Percentiles rank a stretch among this genome's conserved stretches.
These are phyloP conservation scores for Eleusine coracana DNA, from an alignment of 176 grass and related monocot species.

Conservation along the genomic window DNA sequence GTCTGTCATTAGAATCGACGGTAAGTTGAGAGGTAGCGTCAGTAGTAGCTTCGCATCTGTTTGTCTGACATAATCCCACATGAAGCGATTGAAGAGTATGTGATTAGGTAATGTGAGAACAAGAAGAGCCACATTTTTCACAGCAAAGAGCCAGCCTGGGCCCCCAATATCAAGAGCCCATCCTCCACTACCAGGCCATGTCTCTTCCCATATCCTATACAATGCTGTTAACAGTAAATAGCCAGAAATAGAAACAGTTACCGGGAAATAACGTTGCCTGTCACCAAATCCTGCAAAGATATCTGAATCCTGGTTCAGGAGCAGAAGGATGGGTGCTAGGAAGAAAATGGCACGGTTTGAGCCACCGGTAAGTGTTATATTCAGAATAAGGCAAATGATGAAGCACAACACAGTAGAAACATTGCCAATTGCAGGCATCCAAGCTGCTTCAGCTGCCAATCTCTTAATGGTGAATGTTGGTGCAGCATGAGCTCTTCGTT, in stretches of 20 bases:
- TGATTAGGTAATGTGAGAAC: slow-evolving; percentile 90
- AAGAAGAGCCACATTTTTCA: slow-evolving; percentile 85
- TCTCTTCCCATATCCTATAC: slow-evolving; percentile 89
- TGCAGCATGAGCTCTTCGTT: slow-evolving; percentile 72
- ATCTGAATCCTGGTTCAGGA: slow-evolving; percentile 97
- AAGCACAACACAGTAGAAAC: slow-evolving; percentile 85
- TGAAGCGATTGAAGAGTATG: slow-evolving; percentile 97
- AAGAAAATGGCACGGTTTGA: slow-evolving; percentile 97
- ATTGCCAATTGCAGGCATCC: slow-evolving; percentile 98
- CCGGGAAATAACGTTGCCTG: slow-evolving; percentile 94
- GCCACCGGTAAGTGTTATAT: slow-evolving; percentile 82
- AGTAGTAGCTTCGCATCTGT: slow-evolving; percentile 82
- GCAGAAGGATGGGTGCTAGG: slow-evolving; percentile 86
- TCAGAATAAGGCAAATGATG: slow-evolving; percentile 86
- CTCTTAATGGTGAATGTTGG: slow-evolving; percentile 95
- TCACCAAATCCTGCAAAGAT: slow-evolving; percentile 93
- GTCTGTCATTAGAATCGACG: slow-evolving; percentile 86
- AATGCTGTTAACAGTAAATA: slow-evolving; percentile 86
- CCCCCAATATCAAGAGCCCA: slow-evolving; percentile 88
- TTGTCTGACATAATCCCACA: slow-evolving; percentile 99
- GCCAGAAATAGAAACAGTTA: slow-evolving; percentile 64
- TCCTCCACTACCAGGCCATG: slow-evolving; percentile 64
- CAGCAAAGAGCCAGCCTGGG: slow-evolving; percentile 79
- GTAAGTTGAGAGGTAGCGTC: slow-evolving; percentile 92
- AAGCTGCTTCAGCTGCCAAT: slow-evolving; percentile 92